Percentiles rank a stretch among this genome's conserved stretches.
Conservation (phyloP, 1,139 yeast genomes). For the Hansenula lynferdii region DNA sequence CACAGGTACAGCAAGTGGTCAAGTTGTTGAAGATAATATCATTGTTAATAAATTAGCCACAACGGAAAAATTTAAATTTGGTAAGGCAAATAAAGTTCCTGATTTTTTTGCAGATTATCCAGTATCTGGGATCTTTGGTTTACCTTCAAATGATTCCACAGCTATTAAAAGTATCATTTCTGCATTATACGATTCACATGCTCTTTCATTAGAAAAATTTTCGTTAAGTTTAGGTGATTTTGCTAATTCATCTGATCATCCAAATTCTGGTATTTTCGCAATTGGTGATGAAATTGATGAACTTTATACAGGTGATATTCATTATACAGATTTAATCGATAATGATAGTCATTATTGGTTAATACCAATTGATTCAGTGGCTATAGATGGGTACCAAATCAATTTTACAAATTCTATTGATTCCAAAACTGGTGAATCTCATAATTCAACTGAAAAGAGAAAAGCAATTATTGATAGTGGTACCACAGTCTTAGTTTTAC, state of each 20-base stretch:
- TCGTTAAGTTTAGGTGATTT: slow-evolving; percentile 38
- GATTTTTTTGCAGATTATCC: slow-evolving; percentile 47
- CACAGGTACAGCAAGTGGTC: slow-evolving; percentile 52
- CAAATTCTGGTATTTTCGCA: slow-evolving; percentile 38
- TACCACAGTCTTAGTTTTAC: slow-evolving; percentile 56
- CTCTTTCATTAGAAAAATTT: slow-evolving; percentile 34
- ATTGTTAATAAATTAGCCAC: slow-evolving; percentile 38
- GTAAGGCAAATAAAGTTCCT: slow-evolving; percentile 51
- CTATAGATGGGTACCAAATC: slow-evolving; percentile 29
- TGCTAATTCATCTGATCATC: slow-evolving; percentile 21
- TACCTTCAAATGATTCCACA: slow-evolving; percentile 37
- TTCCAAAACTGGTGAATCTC: slow-evolving; percentile 11
- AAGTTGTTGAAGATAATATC: slow-evolving; percentile 35
- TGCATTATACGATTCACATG: slow-evolving; percentile 30
- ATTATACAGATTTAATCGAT: slow-evolving; percentile 35
- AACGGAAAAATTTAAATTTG: slow-evolving; percentile 39
- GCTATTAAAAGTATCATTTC: slow-evolving; percentile 36
- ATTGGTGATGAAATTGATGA: slow-evolving; percentile 38
- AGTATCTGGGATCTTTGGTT: slow-evolving; percentile 61
- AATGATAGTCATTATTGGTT: slow-evolving; percentile 49
- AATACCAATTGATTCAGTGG: slow-evolving; percentile 36
- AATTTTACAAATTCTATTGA: slow-evolving; percentile 25
- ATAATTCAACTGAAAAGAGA: slow-evolving; percentile 26
- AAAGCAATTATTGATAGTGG: slow-evolving; percentile 61
- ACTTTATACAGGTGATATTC: slow-evolving; percentile 38